These are phyloP conservation scores for Penicillium canariense DNA, from an alignment of 495 filamentous ascomycete genomes.

Conservation along the genomic window DNA sequence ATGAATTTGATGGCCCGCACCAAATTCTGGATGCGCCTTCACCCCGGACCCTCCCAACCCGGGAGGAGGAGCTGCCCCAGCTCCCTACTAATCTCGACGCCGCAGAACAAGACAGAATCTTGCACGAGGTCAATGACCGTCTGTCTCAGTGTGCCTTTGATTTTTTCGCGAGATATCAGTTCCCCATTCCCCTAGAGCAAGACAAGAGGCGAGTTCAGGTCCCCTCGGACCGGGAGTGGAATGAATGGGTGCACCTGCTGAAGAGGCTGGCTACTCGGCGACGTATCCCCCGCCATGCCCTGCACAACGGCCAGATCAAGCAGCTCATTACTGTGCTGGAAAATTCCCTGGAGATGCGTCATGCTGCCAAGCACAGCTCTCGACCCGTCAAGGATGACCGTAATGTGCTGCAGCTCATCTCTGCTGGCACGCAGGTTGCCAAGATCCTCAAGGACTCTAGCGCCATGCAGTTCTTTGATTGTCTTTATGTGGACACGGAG, in stretches of 20 bases:
- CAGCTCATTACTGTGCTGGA: constrained; percentile 80
- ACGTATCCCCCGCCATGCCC: constrained; percentile 74
- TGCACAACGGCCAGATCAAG: constrained; percentile 89
- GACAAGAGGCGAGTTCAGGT: constrained; percentile 78
- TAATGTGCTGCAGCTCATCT: constrained; percentile 83
- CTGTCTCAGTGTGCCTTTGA: constrained; percentile 83
- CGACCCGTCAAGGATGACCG: constrained; percentile 85
- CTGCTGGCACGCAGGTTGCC: constrained; percentile 80
- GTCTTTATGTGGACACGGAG: constrained; percentile 69
- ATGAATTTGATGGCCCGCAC: constrained; percentile 85
- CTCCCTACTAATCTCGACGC: constrained; percentile 79
- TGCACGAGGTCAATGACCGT: constrained; percentile 76
- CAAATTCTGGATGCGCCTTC: constrained; percentile 71
- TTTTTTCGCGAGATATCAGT: constrained; percentile 86
- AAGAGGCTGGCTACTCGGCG: constrained; percentile 83
- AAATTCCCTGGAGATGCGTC: constrained; percentile 82
- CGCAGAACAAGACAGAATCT: constrained; percentile 78
- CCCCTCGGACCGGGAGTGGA: constrained; percentile 83
- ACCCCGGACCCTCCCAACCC: constrained; percentile 62
- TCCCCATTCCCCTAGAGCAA: constrained; percentile 75
- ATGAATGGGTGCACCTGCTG: constrained; percentile 86
- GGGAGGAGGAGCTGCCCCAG: constrained; percentile 75
- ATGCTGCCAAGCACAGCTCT: constrained; percentile 78
- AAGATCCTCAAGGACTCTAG: constrained; percentile 79
- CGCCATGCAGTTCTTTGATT: constrained; percentile 77